Conservation (phyloP, 2,329 filamentous ascomycete genomes). For the Keithomyces neogunnii region DNA sequence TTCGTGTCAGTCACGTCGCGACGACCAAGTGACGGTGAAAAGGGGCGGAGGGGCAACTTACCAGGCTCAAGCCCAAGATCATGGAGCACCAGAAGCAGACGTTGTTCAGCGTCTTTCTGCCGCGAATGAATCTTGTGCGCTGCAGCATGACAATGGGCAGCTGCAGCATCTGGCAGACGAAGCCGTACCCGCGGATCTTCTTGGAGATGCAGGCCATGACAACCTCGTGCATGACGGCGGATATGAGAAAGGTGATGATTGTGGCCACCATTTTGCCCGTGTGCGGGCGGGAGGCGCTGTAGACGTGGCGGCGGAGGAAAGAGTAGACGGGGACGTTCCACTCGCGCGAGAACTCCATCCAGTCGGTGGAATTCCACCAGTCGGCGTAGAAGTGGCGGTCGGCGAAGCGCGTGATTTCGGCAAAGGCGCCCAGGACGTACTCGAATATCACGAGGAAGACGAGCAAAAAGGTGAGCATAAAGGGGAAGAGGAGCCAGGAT, state of each 20-base stretch:
- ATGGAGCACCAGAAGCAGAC: constrained; percentile 88
- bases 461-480: constrained; percentile 90
- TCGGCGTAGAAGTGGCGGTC: constrained; percentile 88
- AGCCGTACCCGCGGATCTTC: constrained; percentile 90
- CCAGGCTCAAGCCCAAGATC: constrained; percentile 76
- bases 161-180: constrained; percentile 92
- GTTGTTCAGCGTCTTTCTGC: constrained; percentile 74
- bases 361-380: constrained; percentile 73
- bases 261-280: constrained; percentile 74
- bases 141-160: constrained; percentile 91
- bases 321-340: constrained; percentile 98
- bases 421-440: constrained; percentile 88
- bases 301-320: constrained; percentile 91
- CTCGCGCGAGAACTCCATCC: constrained; percentile 91
- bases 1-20: background rate
- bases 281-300: constrained; percentile 68
- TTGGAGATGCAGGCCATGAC: constrained; percentile 98
- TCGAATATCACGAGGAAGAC: constrained; percentile 99
- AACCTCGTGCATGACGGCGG: constrained; percentile 82
- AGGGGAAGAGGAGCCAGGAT: constrained; percentile 86
- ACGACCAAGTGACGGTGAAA: background rate
- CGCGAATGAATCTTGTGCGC: constrained; percentile 66
- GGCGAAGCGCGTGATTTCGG: constrained; percentile 86
- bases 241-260: constrained; percentile 84
- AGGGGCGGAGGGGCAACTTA: constrained; percentile 32